Evolutionary conservation across 805 yeast species (phyloP), one percentile per base, ranked within the genome.

Genomic region (Monosporozyma servazzii): DNA sequence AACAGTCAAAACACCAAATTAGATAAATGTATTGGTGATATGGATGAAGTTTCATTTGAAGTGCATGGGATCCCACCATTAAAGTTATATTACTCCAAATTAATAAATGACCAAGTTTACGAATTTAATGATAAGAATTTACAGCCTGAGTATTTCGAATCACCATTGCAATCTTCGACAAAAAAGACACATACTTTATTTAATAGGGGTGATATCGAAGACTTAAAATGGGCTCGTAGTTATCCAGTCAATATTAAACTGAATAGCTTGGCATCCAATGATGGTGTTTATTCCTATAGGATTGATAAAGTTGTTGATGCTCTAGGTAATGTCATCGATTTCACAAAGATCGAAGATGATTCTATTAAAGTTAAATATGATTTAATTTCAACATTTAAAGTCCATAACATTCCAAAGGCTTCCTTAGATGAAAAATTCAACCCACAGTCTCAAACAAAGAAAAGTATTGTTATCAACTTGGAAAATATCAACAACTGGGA

Each of bases 61-160:
- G 77, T 83, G 1, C 67, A 72, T 18, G 97, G 98, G 49, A 86
- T 88, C 1, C 83, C 91, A 0, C 98, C 99, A 0, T 66, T 86
- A 52, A 77, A 76, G 21, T 68, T 86, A 36, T 71, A 73, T 42
- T 84, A 83, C 60, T 76, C 75, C 45, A 80, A 79, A 53, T 58
- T 71, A 15, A 64, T 75, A 21, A 68, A 70, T 51, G 71, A 63
- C 27, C 60, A 69, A 23, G 48, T 50, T 9, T 55, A 57, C 27
- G 51, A 58, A 1, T 64, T 51, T 48, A 61, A 60, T n/a, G 77
- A 76, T 49, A 75, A 75, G 45, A 69, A 74, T 43, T 58, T 76
- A 23, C 78, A 75, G 50, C 84, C 86, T 1, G 79, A 75, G 45
- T 67, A 65, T 44, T 75, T 78, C 51, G 65, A 69, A 21, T 77